Conservation (phyloP, 192 early-diverging fungal genomes). For the Rhizoclosmatium sp. region DNA sequence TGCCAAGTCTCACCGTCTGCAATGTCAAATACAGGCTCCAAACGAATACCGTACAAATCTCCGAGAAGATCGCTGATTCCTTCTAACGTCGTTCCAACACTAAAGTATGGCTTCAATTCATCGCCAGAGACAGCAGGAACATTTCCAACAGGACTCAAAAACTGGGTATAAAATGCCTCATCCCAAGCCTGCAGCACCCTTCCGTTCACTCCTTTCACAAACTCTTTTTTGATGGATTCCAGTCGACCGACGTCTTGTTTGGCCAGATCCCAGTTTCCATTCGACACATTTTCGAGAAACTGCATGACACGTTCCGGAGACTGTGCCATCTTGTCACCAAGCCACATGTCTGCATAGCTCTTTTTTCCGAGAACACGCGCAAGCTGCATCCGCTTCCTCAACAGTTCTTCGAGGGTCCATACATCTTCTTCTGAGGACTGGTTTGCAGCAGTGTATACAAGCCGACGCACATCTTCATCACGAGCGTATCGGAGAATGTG, state of each 20-base stretch:
- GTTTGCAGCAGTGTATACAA: slow-evolving; percentile 81
- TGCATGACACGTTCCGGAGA: slow-evolving; percentile 82
- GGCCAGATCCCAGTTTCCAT: slow-evolving; percentile 65
- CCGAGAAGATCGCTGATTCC: slow-evolving; percentile 88
- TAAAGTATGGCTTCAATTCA: slow-evolving; percentile 77
- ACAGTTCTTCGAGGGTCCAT: slow-evolving; percentile 72
- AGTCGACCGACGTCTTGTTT: slow-evolving; percentile 61
- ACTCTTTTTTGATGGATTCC: slow-evolving; percentile 43
- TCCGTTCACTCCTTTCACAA: background rate
- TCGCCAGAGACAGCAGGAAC: slow-evolving; percentile 38
- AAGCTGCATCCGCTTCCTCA: slow-evolving; percentile 76
- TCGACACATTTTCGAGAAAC: slow-evolving; percentile 81
- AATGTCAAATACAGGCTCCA: slow-evolving; percentile 71
- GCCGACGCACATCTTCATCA: slow-evolving; percentile 69
- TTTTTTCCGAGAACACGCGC: slow-evolving; percentile 77
- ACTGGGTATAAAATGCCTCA: slow-evolving; percentile 72
- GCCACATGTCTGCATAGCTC: slow-evolving; percentile 85
- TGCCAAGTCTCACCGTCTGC: slow-evolving; percentile 90
- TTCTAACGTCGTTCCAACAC: slow-evolving; percentile 86
- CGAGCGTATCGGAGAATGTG: slow-evolving; percentile 71
- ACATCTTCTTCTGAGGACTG: slow-evolving; percentile 71
- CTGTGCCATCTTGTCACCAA: slow-evolving; percentile 94
- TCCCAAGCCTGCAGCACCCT: slow-evolving; percentile 79
- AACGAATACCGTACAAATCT: slow-evolving; percentile 84
- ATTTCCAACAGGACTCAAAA: slow-evolving; percentile 20